Conservation (phyloP, 1,139 yeast genomes). For the Saccharomyces hybrid region DNA sequence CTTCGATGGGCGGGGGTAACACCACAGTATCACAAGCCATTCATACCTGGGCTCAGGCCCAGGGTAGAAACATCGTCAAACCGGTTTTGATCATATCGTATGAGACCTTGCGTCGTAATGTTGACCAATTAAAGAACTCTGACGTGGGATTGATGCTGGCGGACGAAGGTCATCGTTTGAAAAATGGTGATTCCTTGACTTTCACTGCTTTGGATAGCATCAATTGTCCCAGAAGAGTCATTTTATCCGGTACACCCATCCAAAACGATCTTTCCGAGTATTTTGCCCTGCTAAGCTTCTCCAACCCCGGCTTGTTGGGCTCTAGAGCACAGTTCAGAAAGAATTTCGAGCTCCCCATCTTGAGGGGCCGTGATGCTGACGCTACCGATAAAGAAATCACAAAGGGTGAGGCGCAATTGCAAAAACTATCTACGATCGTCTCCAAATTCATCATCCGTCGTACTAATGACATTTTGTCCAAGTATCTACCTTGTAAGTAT, state of each 20-base stretch:
- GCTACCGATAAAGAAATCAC: slow-evolving; percentile 75
- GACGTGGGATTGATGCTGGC: slow-evolving; percentile 86
- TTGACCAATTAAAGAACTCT: slow-evolving; percentile 64
- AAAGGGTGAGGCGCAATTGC: slow-evolving; percentile 63
- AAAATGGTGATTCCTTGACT: slow-evolving; percentile 90
- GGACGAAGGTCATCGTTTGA: slow-evolving; percentile 93
- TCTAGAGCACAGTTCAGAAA: slow-evolving; percentile 75
- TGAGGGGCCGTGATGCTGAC: slow-evolving; percentile 82
- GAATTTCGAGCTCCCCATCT: slow-evolving; percentile 72
- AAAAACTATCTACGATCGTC: slow-evolving; percentile 66
- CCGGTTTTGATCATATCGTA: slow-evolving; percentile 94
- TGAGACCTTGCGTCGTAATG: slow-evolving; percentile 85
- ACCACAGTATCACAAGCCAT: slow-evolving; percentile 62
- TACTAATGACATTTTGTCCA: slow-evolving; percentile 88
- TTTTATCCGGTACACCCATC: slow-evolving; percentile 93
- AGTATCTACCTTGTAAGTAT: slow-evolving; percentile 88
- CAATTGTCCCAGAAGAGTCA: slow-evolving; percentile 80
- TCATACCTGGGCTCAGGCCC: slow-evolving; percentile 80
- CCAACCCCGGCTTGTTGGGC: slow-evolving; percentile 91
- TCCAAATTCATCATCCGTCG: slow-evolving; percentile 88
- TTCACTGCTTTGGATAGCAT: slow-evolving; percentile 80
- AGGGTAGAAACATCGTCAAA: slow-evolving; percentile 80
- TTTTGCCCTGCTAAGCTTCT: slow-evolving; percentile 82
- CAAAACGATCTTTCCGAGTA: slow-evolving; percentile 95
- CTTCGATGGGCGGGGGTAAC: slow-evolving; percentile 24